Evolutionary conservation across 352 stramenopile genomes (phyloP).

Genomic region (Pythium pyrilobum): DNA sequence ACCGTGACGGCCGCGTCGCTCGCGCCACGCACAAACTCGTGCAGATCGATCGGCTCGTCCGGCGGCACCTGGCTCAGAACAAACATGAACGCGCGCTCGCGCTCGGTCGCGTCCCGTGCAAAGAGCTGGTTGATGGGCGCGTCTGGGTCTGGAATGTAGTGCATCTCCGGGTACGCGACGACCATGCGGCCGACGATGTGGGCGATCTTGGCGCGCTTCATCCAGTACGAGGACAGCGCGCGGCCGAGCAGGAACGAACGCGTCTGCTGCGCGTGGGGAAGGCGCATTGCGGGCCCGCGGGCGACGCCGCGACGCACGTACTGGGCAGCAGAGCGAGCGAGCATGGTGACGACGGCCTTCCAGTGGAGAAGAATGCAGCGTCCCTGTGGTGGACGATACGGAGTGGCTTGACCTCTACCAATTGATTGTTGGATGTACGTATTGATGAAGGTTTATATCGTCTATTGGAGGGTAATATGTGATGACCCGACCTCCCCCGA

Average conservation of each 20-base stretch:
- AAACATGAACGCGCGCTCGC: constrained; percentile 44
- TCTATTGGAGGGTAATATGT: constrained; percentile 4
- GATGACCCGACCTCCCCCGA: neutral
- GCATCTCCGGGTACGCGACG: constrained; percentile 33
- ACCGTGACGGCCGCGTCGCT: constrained; percentile 26
- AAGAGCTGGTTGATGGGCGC: constrained; percentile 28
- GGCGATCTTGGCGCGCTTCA: constrained; percentile 33
- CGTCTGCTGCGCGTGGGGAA: neutral
- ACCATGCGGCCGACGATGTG: constrained; percentile 32
- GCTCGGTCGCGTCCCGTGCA: constrained; percentile 14
- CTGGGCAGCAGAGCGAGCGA: neutral
- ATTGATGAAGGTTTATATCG: neutral
- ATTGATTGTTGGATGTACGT: neutral
- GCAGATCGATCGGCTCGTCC: constrained; percentile 36
- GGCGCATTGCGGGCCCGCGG: neutral
- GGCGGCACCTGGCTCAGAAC: constrained; percentile 34
- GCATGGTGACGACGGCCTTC: too few species aligned
- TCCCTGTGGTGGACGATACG: neutral
- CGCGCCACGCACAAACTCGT: constrained; percentile 32
- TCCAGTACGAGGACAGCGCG: constrained; percentile 4
- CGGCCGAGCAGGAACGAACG: constrained; percentile 4
- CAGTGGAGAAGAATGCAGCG: neutral
- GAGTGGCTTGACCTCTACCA: neutral
- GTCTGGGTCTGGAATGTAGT: constrained; percentile 23
- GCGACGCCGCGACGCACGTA: neutral